These are phyloP conservation scores for Hapsidospora chrysogenum DNA, from an alignment of 495 filamentous ascomycete species.

Conservation along the genomic window DNA sequence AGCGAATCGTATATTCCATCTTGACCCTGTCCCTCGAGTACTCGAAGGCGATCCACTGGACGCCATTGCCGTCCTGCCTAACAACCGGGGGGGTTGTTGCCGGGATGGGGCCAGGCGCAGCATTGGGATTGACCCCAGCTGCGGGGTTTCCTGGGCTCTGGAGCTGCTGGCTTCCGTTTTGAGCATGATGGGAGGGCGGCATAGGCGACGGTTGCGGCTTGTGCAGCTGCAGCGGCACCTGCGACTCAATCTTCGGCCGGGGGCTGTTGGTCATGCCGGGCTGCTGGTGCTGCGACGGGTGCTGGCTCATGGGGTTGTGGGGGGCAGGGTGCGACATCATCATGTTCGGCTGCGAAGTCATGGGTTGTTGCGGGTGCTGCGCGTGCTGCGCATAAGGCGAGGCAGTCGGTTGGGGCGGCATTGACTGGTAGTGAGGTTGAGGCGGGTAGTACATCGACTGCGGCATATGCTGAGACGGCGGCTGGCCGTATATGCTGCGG, in stretches of 20 bases:
- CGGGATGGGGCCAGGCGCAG: slow-evolving; percentile 96
- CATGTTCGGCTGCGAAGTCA: slow-evolving; percentile 34
- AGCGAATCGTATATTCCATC: slow-evolving; percentile 98
- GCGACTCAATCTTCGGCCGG: slow-evolving; percentile 43
- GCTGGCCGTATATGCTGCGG: slow-evolving; percentile 68
- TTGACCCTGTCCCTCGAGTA: slow-evolving; percentile 96
- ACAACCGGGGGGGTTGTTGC: slow-evolving; percentile 92
- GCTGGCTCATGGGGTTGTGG: slow-evolving; percentile 32
- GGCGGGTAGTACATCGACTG: slow-evolving; percentile 56
- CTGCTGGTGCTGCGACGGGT: slow-evolving; percentile 24
- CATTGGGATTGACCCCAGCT: slow-evolving; percentile 59
- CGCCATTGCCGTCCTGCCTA: slow-evolving; percentile 86
- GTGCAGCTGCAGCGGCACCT: slow-evolving; percentile 32
- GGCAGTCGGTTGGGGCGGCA: slow-evolving; percentile 44
- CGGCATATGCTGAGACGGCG: slow-evolving; percentile 57
- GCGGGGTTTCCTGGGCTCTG: slow-evolving; percentile 27
- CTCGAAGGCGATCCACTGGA: slow-evolving; percentile 98
- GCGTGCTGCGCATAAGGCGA: slow-evolving; percentile 66
- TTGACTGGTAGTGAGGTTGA: slow-evolving; percentile 50
- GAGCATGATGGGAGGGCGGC: slow-evolving; percentile 1
- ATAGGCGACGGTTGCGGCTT: slow-evolving; percentile 29
- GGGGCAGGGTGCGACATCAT: slow-evolving; percentile 39
- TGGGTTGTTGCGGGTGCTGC: slow-evolving; percentile 45
- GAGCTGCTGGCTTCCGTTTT: slow-evolving; percentile 15
- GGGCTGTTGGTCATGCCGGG: slow-evolving; percentile 44